Evolutionary conservation across 2,329 filamentous ascomycete genomes (phyloP).

Genomic region (Reticulascus tulasneorum): DNA sequence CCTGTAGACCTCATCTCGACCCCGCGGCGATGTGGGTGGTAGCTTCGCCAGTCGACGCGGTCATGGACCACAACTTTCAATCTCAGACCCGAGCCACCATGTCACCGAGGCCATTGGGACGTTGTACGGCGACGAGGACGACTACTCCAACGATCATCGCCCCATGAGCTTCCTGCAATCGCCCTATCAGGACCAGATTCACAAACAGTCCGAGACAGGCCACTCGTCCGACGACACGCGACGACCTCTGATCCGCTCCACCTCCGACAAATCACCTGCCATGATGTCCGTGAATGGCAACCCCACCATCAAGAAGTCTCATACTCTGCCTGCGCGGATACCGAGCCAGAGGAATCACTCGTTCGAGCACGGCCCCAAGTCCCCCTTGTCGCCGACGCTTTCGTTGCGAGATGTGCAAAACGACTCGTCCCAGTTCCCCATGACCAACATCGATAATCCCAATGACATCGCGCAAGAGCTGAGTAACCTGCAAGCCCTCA

Average conservation of each 20-base stretch:
- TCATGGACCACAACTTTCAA: conserved; percentile 55
- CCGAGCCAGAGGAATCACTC: conserved; percentile 37
- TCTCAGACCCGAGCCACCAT: conserved; percentile 89
- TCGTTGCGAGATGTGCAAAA: conserved; percentile 51
- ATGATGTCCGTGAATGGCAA: conserved; percentile 24
- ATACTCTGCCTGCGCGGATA: conserved; percentile 35
- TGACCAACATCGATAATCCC: conserved; percentile 86
- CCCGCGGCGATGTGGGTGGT: conserved; percentile 50
- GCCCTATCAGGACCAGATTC: conserved; percentile 49
- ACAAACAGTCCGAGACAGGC: conserved; percentile 25
- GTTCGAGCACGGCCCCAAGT: conserved; percentile 36
- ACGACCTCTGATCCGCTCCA: conserved; percentile 39
- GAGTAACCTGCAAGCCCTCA: conserved; percentile 84
- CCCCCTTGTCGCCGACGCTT: conserved; percentile 48
- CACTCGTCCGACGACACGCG: conserved; percentile 31
- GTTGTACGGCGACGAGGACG: conserved; percentile 76
- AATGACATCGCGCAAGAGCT: conserved; percentile 88
- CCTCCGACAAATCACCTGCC: conserved; percentile 37
- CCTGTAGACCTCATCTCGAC: conserved; percentile 53
- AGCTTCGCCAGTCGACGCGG: conserved; percentile 57
- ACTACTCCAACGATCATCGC: conserved; percentile 54
- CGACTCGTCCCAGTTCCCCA: conserved; percentile 72
- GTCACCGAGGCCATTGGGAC: conserved; percentile 92
- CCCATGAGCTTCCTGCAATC: conserved; percentile 70
- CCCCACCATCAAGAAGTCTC: conserved; percentile 36